Percentiles rank a stretch among this genome's conserved stretches.
Conservation (phyloP, 192 early-diverging fungal genomes). For the Umbelopsis vinacea region DNA sequence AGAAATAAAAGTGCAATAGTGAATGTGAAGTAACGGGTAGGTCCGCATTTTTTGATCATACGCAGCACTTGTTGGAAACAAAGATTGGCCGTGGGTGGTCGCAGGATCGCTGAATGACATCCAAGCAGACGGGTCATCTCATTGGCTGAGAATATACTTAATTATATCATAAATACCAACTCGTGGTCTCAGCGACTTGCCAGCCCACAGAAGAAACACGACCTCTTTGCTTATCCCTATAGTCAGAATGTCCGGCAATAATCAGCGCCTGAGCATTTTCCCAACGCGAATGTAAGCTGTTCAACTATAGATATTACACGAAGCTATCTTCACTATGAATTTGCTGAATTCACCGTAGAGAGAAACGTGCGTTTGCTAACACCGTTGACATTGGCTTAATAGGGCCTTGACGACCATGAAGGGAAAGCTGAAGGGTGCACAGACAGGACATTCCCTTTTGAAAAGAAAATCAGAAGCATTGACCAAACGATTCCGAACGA, state of each 20-base stretch:
- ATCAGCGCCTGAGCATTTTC: slow-evolving; percentile 84
- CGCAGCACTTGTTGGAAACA: too few species aligned
- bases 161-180: not conserved
- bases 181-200: not conserved
- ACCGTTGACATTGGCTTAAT: not conserved
- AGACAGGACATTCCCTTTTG: slow-evolving; percentile 96
- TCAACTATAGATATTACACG: too few species aligned
- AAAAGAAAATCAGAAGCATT: slow-evolving; percentile 98
- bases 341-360: too few species aligned
- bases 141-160: not conserved
- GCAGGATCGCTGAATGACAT: too few species aligned
- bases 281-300: slow-evolving; percentile 90
- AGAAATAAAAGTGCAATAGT: too few species aligned
- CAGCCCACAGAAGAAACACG: not conserved
- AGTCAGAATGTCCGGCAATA: slow-evolving; percentile 66
- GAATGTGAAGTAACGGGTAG: too few species aligned
- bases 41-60: too few species aligned
- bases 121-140: not conserved
- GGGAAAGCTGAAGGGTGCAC: slow-evolving; percentile 93
- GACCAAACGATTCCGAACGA: slow-evolving; percentile 91
- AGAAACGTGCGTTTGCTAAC: too few species aligned
- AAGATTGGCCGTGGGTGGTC: too few species aligned
- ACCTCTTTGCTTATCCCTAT: slow-evolving; percentile 13
- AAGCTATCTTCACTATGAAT: too few species aligned
- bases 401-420: slow-evolving; percentile 98